Evolutionary conservation across 257 asterid genomes (phyloP).

Genomic region (Ilex asprella): DNA sequence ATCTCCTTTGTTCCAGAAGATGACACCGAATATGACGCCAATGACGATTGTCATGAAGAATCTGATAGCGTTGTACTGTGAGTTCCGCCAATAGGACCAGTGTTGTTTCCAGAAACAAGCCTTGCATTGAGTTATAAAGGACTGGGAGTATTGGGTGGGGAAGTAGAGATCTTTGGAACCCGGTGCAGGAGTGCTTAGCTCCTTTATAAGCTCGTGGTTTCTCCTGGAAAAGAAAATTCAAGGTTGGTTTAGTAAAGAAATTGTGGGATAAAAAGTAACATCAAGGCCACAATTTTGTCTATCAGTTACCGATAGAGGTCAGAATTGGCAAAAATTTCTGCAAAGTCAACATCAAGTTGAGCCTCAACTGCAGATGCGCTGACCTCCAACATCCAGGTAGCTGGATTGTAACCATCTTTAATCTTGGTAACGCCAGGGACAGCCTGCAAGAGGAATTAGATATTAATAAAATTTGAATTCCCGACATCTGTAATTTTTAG

Average conservation of each 20-base stretch:
- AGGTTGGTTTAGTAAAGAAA: too few species aligned
- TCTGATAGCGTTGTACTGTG: constrained; percentile 58
- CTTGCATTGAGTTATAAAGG: constrained; percentile 57
- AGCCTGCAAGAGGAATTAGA: constrained; percentile 28
- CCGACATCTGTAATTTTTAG: too few species aligned
- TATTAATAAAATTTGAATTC: background rate
- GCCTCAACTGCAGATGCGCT: constrained; percentile 50
- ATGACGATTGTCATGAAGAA: constrained; percentile 42
- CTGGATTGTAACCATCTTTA: constrained; percentile 71
- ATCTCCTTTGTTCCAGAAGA: constrained; percentile 57
- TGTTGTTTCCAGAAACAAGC: constrained; percentile 65
- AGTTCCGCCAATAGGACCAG: constrained; percentile 68
- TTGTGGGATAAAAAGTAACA: background rate
- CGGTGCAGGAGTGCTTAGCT: constrained; percentile 41
- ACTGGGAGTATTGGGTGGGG: constrained; percentile 46
- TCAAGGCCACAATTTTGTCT: background rate
- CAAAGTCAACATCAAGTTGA: constrained; percentile 63
- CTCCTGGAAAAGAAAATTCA: constrained; percentile 26
- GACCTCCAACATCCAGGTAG: constrained; percentile 90
- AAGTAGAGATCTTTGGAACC: constrained; percentile 39
- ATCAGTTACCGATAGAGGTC: constrained; percentile 40
- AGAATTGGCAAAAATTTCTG: constrained; percentile 58
- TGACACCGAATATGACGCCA: constrained; percentile 56
- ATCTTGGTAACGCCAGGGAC: constrained; percentile 62
- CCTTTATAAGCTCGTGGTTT: constrained; percentile 37